phyloP scores from a whole-genome alignment of 2,329 filamentous ascomycete genomes.

The Ilyonectria sp. region DNA sequence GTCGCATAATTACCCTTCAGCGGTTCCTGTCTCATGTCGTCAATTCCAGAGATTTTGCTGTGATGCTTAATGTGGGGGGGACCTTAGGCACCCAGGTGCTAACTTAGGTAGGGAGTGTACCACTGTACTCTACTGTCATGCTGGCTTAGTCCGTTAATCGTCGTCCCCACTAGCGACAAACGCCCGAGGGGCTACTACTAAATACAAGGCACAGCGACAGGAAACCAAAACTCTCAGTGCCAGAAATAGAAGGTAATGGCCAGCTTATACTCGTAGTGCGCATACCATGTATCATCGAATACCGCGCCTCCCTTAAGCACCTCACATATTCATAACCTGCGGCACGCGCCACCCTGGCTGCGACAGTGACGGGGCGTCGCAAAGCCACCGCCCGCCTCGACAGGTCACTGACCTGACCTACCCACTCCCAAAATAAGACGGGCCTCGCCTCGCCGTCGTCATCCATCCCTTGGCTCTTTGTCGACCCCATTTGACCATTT shows the following conservation, averaged over 20 bases:
- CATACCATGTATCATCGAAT: not conserved
- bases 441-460: not conserved
- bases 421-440: conserved; percentile 39
- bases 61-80: conserved; percentile 21
- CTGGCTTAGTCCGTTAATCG: conserved; percentile 10
- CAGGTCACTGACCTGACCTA: conserved; percentile 9
- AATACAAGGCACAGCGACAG: conserved; percentile 11
- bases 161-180: conserved; percentile 11
- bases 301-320: conserved; percentile 7
- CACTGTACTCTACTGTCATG: conserved; percentile 3
- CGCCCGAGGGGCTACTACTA: conserved; percentile 2
- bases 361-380: conserved; percentile 13
- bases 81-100: not conserved
- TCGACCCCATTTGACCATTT: not conserved
- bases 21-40: not conserved
- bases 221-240: not conserved
- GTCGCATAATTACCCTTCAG: not conserved
- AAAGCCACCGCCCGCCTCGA: conserved; percentile 41
- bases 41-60: conserved; percentile 5
- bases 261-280: not conserved
- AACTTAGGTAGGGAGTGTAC: no score
- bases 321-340: conserved; percentile 23
- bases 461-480: not conserved
- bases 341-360: conserved; percentile 25
- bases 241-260: conserved; percentile 15